Conservation (phyloP, 176 grass and related monocot genomes). For the Bothriochloa decipiens region DNA sequence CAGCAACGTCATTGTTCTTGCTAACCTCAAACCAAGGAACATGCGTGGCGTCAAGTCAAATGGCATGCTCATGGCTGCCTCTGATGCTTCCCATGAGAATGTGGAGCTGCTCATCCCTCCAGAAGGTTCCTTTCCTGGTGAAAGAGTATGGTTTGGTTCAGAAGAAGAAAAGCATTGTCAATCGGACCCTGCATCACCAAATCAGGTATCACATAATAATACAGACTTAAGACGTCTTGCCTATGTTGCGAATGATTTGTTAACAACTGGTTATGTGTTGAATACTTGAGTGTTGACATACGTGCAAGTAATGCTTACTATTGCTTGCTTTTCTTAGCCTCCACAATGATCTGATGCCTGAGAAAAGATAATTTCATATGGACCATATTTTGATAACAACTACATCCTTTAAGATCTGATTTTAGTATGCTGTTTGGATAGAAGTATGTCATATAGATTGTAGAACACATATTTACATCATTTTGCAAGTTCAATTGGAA, state of each 20-base stretch:
- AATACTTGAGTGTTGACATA: not conserved
- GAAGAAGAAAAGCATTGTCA: constrained; percentile 73
- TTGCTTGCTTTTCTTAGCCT: not conserved
- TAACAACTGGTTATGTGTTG: not conserved
- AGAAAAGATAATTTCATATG: not conserved
- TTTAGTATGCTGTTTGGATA: not conserved
- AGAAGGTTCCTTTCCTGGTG: constrained; percentile 79
- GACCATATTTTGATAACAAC: not conserved
- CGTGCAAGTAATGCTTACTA: constrained; percentile 12
- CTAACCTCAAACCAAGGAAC: constrained; percentile 93
- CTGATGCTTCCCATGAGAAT: constrained; percentile 85
- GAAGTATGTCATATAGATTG: not conserved
- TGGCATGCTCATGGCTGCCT: constrained; percentile 98
- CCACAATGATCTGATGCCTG: not conserved
- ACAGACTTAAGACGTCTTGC: not conserved
- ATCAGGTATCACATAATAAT: constrained; percentile 60
- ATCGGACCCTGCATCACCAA: constrained; percentile 70
- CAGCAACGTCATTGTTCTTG: constrained; percentile 81
- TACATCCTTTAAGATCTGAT: not conserved
- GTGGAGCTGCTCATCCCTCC: constrained; percentile 87
- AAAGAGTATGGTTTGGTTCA: constrained; percentile 94
- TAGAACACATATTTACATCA: not conserved
- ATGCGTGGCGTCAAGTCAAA: constrained; percentile 99
- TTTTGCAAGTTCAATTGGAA: not conserved
- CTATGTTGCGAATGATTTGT: constrained; percentile 9